phyloP scores from a whole-genome alignment of 75 land plant genomes.

The Selaginella tamariscina region DNA sequence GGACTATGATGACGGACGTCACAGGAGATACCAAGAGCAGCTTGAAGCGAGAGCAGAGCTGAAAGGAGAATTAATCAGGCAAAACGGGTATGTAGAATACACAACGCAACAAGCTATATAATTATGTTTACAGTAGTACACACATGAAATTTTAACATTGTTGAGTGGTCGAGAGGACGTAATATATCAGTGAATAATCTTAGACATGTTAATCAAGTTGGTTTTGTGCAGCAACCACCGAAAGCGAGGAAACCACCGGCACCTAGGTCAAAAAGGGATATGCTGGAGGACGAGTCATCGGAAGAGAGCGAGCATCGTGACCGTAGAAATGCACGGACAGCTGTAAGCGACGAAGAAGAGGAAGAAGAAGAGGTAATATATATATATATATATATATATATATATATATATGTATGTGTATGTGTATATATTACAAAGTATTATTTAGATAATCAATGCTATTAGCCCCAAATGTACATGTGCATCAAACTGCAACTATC shows the following conservation, averaged over 20 bases:
- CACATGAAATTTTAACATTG: not conserved
- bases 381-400: no score
- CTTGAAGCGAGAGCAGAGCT: constrained; percentile 66
- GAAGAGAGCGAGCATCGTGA: constrained; percentile 58
- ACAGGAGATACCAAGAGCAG: constrained; percentile 63
- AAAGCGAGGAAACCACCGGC: constrained; percentile 30
- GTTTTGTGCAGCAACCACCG: constrained; percentile 18
- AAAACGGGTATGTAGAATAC: constrained; percentile 42
- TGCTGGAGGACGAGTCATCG: constrained; percentile 36
- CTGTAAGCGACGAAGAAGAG: constrained; percentile 37
- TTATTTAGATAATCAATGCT: no score
- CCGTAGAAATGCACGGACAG: constrained; percentile 16
- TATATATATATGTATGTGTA: no score
- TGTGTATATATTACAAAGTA: no score
- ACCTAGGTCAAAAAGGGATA: constrained; percentile 30
- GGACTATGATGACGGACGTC: constrained; percentile 39
- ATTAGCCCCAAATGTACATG: no score
- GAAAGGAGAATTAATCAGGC: constrained; percentile 82
- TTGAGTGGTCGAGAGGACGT: not conserved
- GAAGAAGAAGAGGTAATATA: constrained; percentile 49
- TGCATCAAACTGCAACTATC: no score
- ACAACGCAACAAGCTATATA: not conserved
- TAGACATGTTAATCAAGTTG: not conserved
- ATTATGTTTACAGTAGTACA: not conserved
- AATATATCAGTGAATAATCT: not conserved